Base-by-base conservation (phyloP, 176 grass and related monocot genomes). In the Neostapfia colusana region DNA sequence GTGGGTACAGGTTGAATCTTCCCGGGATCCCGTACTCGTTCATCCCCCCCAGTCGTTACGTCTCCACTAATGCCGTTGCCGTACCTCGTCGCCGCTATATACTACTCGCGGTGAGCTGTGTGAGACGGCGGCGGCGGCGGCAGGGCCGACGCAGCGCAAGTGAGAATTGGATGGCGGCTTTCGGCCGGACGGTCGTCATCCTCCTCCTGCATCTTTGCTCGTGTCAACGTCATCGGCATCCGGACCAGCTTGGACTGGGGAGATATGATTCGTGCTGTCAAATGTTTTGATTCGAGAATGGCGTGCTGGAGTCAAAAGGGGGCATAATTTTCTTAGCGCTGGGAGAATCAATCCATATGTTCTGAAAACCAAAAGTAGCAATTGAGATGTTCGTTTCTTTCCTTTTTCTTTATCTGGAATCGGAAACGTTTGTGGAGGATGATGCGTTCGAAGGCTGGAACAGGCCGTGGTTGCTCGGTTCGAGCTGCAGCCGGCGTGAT, bases 21-120 rank as follows among this genome's bases (percentile, higher is more conserved):
- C 40, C 85, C 79, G 79, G 18, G 73, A 87, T 87, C 73, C 79
- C 85, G 79, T 87, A 78, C 85, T 60, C 31, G 70, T 87, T 39
- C 79, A 66, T 65, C 37, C 78, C 31, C 61, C 16, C 37, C 16
- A n/a, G 21, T 38, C 53, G 40, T 25, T 26, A 24, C 49, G 49
- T 11, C 38, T 53, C 49, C 49, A 53, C 49, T 53, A 53, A 1
- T 7, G 49, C 18, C 49, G 7, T 10, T 23, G 51, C 21, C 51
- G 51, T 55, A 55, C 54, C 0, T 12, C 23, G 21, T 57, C 25
- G 54, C 54, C 54, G 54, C 50, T 54, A 25, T 57, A 25, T 24
- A 41, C 12, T 4, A 42, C 36, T 46, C 13, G 12, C 3, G n/a
- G 57, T 63, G 73, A 46, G 31, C 31, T 31, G 31, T 31, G 31